Conservation (phyloP, 371 early-diverging fungal species). For the Coemansia sp. region DNA sequence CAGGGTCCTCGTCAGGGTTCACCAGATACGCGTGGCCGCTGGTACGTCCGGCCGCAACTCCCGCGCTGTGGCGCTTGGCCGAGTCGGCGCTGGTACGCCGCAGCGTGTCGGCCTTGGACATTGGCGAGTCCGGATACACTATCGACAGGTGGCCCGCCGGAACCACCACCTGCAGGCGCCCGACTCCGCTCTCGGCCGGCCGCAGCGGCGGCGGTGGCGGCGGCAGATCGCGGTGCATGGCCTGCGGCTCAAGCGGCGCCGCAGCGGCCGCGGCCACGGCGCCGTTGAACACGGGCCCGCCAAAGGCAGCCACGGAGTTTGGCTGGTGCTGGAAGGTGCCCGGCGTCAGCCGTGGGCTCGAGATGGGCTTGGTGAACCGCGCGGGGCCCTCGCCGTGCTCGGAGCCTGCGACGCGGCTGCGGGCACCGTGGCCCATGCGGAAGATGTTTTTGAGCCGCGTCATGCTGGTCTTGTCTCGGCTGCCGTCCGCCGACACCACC, state of each 20-base stretch:
- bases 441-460: constrained; percentile 47
- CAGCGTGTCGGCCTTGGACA: constrained; percentile 47
- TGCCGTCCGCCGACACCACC: constrained; percentile 6
- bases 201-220: constrained; percentile 1
- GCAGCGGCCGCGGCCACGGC: background rate
- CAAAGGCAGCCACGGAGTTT: background rate
- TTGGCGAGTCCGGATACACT: constrained; percentile 49
- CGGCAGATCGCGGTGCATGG: background rate
- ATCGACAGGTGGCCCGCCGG: constrained; percentile 46
- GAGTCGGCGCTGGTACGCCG: constrained; percentile 35
- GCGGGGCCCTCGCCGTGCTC: background rate
- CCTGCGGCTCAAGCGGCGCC: background rate
- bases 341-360: constrained; percentile 8
- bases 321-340: constrained; percentile 13
- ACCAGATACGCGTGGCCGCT: constrained; percentile 44
- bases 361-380: constrained; percentile 2
- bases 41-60: background rate
- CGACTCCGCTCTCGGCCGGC: background rate
- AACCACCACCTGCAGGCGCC: constrained; percentile 38
- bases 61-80: constrained; percentile 15
- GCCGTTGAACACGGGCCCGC: constrained; percentile 2
- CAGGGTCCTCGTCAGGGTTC: constrained; percentile 26
- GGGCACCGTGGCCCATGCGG: constrained; percentile 27
- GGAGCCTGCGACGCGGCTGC: background rate
- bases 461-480: constrained; percentile 40